Percentiles rank a stretch among this genome's conserved stretches.
Evolutionary conservation across 116 monocot species (phyloP).

Genomic region (Phalaenopsis hybrid): DNA sequence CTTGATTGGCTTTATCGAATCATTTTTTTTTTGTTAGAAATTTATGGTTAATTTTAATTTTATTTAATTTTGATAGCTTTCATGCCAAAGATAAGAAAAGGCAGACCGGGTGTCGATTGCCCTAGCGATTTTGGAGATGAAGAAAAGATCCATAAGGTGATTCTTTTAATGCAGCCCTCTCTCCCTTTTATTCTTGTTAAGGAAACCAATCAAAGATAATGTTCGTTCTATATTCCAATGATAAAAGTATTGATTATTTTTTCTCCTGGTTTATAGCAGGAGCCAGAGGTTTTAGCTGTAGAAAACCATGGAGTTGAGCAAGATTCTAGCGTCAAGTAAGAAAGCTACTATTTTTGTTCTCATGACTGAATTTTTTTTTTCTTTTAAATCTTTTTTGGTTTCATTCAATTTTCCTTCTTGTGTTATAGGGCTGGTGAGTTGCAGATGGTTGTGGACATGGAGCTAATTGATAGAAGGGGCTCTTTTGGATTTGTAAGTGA

Average conservation of each 20-base stretch:
- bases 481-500: slow-evolving; percentile 36
- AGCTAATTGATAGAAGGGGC: slow-evolving; percentile 14
- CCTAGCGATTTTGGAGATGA: slow-evolving; percentile 43
- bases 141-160: slow-evolving; percentile 32
- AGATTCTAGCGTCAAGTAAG: not conserved
- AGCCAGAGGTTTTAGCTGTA: slow-evolving; percentile 15
- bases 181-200: not conserved
- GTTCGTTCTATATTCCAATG: not conserved
- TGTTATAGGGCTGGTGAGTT: slow-evolving; percentile 9
- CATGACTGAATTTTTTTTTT: not conserved
- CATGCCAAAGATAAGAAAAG: slow-evolving; percentile 47
- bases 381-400: not conserved
- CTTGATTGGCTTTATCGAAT: not conserved
- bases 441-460: not conserved
- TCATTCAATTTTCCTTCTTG: not conserved
- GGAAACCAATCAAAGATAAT: not conserved
- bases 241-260: not conserved
- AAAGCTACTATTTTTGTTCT: not conserved
- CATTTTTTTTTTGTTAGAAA: not conserved
- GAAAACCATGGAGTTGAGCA: slow-evolving; percentile 7
- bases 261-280: slow-evolving; percentile 12
- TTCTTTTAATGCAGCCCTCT: not conserved
- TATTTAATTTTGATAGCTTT: slow-evolving; percentile 42
- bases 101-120: slow-evolving; percentile 31
- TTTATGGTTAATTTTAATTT: not conserved